phyloP scores from a whole-genome alignment of 176 grass and related monocot species.

The Stipa capillata region DNA sequence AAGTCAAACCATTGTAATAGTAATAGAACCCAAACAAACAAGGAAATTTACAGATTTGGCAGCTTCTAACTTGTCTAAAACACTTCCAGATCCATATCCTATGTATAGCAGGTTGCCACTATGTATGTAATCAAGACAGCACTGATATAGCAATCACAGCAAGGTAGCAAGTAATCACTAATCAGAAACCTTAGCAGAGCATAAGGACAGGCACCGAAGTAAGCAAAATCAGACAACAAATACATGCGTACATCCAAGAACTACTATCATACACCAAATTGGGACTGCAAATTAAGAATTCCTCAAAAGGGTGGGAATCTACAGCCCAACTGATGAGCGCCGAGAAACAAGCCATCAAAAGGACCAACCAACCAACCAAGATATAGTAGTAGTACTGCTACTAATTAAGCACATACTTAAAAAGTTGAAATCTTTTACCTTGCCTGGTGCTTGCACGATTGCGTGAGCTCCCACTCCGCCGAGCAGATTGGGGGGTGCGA shows the following conservation, averaged over 20 bases:
- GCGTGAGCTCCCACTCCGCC: background rate
- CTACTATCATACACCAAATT: too few relatives aligned
- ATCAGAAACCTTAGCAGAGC: background rate
- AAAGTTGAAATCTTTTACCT: too few relatives aligned
- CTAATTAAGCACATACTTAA: too few relatives aligned
- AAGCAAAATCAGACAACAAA: background rate
- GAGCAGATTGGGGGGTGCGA: background rate
- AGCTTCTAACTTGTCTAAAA: background rate
- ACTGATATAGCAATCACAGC: background rate
- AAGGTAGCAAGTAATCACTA: background rate
- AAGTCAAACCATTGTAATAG: background rate
- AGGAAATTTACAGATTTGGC: background rate
- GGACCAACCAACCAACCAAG: too few relatives aligned
- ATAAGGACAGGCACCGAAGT: background rate
- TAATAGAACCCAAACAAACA: background rate
- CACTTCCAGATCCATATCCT: background rate
- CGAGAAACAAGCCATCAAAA: too few relatives aligned
- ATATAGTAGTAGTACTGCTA: too few relatives aligned
- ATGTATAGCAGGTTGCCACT: background rate
- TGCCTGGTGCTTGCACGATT: background rate
- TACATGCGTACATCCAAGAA: background rate
- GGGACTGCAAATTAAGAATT: too few relatives aligned
- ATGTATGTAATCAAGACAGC: too few relatives aligned
- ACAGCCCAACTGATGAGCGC: too few relatives aligned
- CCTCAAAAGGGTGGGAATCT: too few relatives aligned